Evolutionary conservation across 2,329 filamentous ascomycete species (phyloP).

Genomic region (Aurifilum marmelostoma): DNA sequence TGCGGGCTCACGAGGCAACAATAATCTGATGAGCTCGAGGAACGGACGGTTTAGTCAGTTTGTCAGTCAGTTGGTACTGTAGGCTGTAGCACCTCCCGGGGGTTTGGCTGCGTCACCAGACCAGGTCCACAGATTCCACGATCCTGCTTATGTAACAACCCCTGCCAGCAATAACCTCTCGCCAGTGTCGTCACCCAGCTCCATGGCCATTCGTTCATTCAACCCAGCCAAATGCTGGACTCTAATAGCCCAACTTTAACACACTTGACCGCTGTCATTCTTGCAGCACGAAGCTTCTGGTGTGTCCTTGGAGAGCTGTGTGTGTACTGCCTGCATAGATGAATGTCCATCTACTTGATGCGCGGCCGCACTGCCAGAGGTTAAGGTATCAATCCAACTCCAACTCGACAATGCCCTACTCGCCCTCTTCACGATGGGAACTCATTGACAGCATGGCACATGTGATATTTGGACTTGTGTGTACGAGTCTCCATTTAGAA

Average conservation of each 20-base stretch:
- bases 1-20: background rate
- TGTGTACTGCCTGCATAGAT: background rate
- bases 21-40: background rate
- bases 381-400: too few relatives aligned
- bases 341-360: too few relatives aligned
- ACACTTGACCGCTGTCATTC: too few relatives aligned
- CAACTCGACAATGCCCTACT: too few relatives aligned
- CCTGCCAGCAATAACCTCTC: background rate
- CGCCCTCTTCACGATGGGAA: background rate
- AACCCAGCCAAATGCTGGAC: background rate
- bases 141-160: background rate
- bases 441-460: background rate
- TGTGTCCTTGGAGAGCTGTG: too few relatives aligned
- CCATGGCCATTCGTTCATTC: too few relatives aligned
- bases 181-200: too few relatives aligned
- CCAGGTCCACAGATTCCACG: background rate
- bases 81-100: background rate
- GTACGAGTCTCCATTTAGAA: background rate
- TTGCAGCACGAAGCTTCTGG: too few relatives aligned
- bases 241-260: background rate
- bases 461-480: background rate
- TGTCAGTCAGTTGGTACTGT: background rate
- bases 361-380: too few relatives aligned
- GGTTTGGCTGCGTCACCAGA: conserved; percentile 2
- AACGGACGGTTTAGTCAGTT: background rate